Evolutionary conservation across 2,329 filamentous ascomycete species (phyloP).

Genomic region (Dothideomycetes sp.): DNA sequence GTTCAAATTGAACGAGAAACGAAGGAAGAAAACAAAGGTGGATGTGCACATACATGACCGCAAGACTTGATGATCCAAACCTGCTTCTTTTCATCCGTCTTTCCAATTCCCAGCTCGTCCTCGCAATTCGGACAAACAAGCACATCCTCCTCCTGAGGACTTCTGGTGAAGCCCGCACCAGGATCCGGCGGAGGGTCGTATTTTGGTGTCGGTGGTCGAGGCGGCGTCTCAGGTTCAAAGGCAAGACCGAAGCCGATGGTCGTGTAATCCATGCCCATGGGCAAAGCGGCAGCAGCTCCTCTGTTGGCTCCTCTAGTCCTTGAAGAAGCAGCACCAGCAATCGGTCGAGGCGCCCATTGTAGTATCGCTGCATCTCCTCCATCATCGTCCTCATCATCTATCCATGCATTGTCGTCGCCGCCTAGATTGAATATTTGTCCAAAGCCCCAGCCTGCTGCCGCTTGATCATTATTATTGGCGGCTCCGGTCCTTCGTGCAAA

Average conservation of each 20-base stretch:
- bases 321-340: too few relatives aligned
- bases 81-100: constrained; percentile 58
- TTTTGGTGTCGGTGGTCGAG: constrained; percentile 24
- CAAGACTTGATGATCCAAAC: constrained; percentile 89
- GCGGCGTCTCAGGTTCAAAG: constrained; percentile 14
- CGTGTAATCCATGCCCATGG: constrained; percentile 25
- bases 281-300: too few relatives aligned
- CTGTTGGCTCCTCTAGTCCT: too few relatives aligned
- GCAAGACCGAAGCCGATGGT: constrained; percentile 34
- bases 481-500: background rate
- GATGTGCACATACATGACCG: constrained; percentile 71
- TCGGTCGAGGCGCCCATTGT: too few relatives aligned
- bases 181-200: constrained; percentile 57
- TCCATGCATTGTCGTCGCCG: background rate
- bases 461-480: too few relatives aligned
- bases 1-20: too few relatives aligned
- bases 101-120: constrained; percentile 69
- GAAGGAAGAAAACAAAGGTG: too few relatives aligned
- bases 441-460: too few relatives aligned
- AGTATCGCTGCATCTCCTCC: too few relatives aligned
- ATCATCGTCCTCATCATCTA: background rate
- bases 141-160: constrained; percentile 58
- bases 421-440: background rate
- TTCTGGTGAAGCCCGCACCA: constrained; percentile 68
- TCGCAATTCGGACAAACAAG: constrained; percentile 81